phyloP scores from a whole-genome alignment of 1,284 basidiomycete genomes.

The Apiotrichum laibachii region DNA sequence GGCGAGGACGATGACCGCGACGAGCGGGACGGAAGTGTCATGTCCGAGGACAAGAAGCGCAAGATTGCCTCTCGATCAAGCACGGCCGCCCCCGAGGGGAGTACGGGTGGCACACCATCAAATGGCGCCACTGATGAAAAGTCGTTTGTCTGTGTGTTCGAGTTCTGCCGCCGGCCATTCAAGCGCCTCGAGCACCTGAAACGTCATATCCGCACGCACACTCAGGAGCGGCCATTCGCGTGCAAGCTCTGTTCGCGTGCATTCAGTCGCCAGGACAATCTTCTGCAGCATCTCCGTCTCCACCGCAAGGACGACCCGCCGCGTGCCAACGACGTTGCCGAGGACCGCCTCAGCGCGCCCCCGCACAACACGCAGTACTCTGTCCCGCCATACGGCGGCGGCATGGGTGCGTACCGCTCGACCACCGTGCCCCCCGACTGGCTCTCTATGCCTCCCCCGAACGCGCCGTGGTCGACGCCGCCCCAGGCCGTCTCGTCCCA shows the following conservation, averaged over 20 bases:
- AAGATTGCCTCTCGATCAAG: slow-evolving; percentile 7
- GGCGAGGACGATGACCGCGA: slow-evolving; percentile 6
- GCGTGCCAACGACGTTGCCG: slow-evolving; percentile 15
- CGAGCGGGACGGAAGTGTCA: slow-evolving; percentile 9
- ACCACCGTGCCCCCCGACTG: slow-evolving; percentile 27
- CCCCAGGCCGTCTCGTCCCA: slow-evolving; percentile 6
- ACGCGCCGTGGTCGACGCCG: slow-evolving; percentile 9
- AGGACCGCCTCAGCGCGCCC: slow-evolving; percentile 21
- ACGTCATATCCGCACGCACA: slow-evolving; percentile 83
- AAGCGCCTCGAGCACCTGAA: slow-evolving; percentile 86
- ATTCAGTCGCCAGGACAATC: slow-evolving; percentile 80
- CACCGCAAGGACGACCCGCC: slow-evolving; percentile 55
- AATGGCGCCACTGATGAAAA: slow-evolving; percentile 23
- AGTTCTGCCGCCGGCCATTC: slow-evolving; percentile 69
- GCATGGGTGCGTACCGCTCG: slow-evolving; percentile 17
- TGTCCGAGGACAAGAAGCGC: slow-evolving; percentile 14
- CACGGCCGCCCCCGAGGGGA: slow-evolving; percentile 11
- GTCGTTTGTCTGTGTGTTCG: slow-evolving; percentile 25
- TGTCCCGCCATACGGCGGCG: slow-evolving; percentile 5
- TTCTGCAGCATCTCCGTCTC: slow-evolving; percentile 75
- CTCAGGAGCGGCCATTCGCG: slow-evolving; percentile 75
- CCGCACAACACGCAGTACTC: slow-evolving; percentile 13
- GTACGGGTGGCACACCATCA: slow-evolving; percentile 6
- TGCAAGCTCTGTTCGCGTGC: slow-evolving; percentile 71
- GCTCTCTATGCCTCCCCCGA: slow-evolving; percentile 25